Evolutionary conservation across 2,329 filamentous ascomycete genomes (phyloP).

Genomic region (Fusarium acutatum): DNA sequence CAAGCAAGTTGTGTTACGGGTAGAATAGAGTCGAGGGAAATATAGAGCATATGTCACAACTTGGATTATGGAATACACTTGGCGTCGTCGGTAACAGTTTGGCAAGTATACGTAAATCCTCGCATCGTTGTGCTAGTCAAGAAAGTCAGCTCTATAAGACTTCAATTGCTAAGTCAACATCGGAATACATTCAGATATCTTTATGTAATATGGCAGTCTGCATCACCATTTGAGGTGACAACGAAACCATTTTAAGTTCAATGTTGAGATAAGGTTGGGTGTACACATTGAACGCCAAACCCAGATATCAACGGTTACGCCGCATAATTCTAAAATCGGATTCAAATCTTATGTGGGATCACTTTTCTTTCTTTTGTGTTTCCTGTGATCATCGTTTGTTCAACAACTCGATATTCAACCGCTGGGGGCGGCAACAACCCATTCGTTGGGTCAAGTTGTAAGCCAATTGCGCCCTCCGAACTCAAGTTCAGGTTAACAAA

Average conservation of each 20-base stretch:
- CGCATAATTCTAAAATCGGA: neutral
- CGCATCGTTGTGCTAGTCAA: no score
- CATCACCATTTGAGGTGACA: neutral
- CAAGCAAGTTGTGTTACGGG: neutral
- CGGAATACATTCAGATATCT: neutral
- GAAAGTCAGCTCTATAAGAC: neutral
- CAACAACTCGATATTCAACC: neutral
- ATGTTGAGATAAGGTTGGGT: conserved; percentile 1
- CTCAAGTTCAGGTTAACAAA: neutral
- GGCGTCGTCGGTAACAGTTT: neutral
- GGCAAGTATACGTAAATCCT: neutral
- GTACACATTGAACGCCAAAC: neutral
- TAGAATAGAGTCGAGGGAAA: neutral
- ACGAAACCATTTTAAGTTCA: neutral
- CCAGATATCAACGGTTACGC: neutral
- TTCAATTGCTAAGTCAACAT: neutral
- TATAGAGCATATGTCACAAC: neutral
- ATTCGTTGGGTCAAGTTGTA: neutral
- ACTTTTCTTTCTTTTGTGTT: neutral
- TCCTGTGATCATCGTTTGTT: neutral
- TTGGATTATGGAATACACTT: neutral
- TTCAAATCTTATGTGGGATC: neutral
- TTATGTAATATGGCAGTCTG: neutral
- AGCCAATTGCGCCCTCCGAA: neutral
- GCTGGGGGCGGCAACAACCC: neutral